Evolutionary conservation across 2,329 filamentous ascomycete species (phyloP).

Genomic region (Cladosporium sp.): DNA sequence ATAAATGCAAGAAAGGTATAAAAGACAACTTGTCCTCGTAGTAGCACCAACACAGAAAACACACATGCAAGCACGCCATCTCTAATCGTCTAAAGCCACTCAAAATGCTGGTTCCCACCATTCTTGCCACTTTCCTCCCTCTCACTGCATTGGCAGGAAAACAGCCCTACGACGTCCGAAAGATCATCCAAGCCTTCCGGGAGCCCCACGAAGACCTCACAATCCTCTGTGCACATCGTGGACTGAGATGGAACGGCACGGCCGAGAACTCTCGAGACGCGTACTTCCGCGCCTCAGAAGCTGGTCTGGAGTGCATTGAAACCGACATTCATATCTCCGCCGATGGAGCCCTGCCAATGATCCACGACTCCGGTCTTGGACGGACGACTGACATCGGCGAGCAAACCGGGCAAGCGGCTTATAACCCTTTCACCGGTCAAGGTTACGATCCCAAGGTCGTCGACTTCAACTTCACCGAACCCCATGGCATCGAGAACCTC

Average conservation of each 20-base stretch:
- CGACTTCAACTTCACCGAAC: constrained; percentile 14
- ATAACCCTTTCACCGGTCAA: constrained; percentile 18
- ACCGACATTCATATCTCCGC: constrained; percentile 17
- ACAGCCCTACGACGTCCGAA: constrained; percentile 17
- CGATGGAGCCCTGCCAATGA: constrained; percentile 16
- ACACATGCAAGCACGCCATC: too few species aligned
- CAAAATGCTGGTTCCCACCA: not conserved
- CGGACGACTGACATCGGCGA: constrained; percentile 19
- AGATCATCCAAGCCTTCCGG: constrained; percentile 17
- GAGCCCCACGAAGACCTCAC: constrained; percentile 16
- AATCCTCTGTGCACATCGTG: constrained; percentile 18
- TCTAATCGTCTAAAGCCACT: not conserved
- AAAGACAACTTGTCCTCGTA: too few species aligned
- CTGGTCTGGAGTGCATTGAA: constrained; percentile 18
- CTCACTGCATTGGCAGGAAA: constrained; percentile 5
- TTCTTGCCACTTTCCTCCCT: not conserved
- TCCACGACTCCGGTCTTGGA: constrained; percentile 17
- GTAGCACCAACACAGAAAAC: too few species aligned
- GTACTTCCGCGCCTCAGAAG: constrained; percentile 17
- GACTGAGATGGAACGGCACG: constrained; percentile 20
- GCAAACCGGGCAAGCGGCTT: constrained; percentile 12
- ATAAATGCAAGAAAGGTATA: too few species aligned
- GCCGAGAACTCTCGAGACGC: constrained; percentile 20
- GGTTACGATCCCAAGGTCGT: constrained; percentile 17
- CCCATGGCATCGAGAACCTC: constrained; percentile 13